Base-by-base conservation (phyloP, 805 yeast species). In the Wickerhamiella australiensis region DNA sequence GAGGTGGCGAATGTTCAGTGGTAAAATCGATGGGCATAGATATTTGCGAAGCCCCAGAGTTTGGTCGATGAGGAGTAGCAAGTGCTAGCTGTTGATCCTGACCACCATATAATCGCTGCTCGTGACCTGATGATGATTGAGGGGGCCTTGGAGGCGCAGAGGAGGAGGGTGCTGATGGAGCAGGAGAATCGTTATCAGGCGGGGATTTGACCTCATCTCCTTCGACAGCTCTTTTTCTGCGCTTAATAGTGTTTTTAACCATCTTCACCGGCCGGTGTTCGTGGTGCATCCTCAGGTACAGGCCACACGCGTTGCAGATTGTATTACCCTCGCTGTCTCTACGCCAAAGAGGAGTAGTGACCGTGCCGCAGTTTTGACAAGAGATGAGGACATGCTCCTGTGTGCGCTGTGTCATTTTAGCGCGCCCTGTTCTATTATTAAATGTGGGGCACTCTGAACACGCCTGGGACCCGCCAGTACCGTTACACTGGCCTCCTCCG, bases 291-390 rank as follows among this genome's bases (percentile, higher is more conserved):
- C 79, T 69, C 63, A 77, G 80, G 63, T 85, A 85, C 26, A 85
- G 66, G 12, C 73, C 95, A 67, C 95, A 85, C 0, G 95, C 95
- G 59, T 85, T 85, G 69, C 95, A 85, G 21, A 85, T 84, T 22
- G 87, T 82, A 57, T 84, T 80, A 3, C 94, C 94, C 5, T 71
- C 72, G 55, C 79, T 87, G 61, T 84, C 88, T 53, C 94, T 69
- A 61, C 94, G 72, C 94, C 94, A 85, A 11, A 85, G 67, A 0
- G 95, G 95, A 0, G 95, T 85, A 50, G 82, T 82, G 1, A 92
- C 85, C 11, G 92, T 82, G 2, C 79, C 80, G 66, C 95, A 85
- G 67, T 85, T 85, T 55, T 76, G 80, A 62, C 95, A 85, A 0
- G 94, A 86, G 6, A 85, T 76, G 9, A 82, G 82, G 45, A 78